Evolutionary conservation across 306 rosid species (phyloP), one percentile per base, ranked within the genome.

Genomic region (Cicer bijugum): DNA sequence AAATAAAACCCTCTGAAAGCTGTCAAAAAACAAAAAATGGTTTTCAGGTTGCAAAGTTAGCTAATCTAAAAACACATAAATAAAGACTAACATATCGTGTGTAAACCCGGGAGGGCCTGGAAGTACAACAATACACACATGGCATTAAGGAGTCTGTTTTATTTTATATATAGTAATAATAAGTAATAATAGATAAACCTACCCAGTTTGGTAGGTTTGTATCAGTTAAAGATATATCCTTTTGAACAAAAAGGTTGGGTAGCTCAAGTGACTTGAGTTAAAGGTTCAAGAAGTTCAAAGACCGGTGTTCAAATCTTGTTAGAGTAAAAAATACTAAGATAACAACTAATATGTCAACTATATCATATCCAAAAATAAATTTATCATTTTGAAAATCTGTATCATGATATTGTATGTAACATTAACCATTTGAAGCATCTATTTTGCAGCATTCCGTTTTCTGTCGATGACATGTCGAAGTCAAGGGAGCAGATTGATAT

Each of bases 401-500:
- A 45, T 59, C 42, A 6, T 50, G 10, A 48, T 47, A 69, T 71
- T 42, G 33, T 61, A 59, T 33, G 19, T 43, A 58, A 58, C 61
- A 55, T 53, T 83, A 73, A 78, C 71, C 76, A 63, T 78, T 20
- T 78, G 40, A 48, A 60, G 48, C 65, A 50, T 66, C 59, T 75
- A 51, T 66, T 76, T 39, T 72, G 82, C 90, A 86, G 90, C 84
- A 81, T 83, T 81, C 87, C 83, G 16, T 86, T 86, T 76, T 86
- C 90, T 38, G 87, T 86, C 62, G 89, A 86, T 68, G 87, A 83
- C 76, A 56, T 86, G 57, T 86, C 84, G 55, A 83, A 81, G 75
- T 86, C 89, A 20, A 83, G 73, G 87, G 87, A 83, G 74, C 86
- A 81, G 72, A 86, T 83, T 62, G 87, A 86, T 77, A 83, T 83